phyloP scores from a whole-genome alignment of 1,284 basidiomycete species.

The Stygiomarasmius scandens region DNA sequence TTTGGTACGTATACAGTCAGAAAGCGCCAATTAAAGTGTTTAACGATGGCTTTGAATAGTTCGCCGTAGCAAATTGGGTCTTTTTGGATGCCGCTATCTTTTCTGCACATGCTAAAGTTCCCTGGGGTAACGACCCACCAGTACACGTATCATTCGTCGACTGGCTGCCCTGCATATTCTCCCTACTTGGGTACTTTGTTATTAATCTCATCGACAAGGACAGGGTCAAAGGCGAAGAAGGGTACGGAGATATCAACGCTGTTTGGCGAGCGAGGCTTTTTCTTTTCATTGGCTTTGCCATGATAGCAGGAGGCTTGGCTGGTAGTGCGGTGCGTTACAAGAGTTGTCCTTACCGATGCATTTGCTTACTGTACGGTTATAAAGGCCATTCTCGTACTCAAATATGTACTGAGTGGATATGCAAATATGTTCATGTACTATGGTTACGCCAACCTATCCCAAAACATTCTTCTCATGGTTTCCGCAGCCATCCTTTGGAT shows the following conservation, averaged over 20 bases:
- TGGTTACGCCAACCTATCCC: slow-evolving; percentile 92
- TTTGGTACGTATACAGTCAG: slow-evolving; percentile 61
- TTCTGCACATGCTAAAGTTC: slow-evolving; percentile 79
- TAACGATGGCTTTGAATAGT: slow-evolving; percentile 49
- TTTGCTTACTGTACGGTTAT: slow-evolving; percentile 1
- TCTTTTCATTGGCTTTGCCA: slow-evolving; percentile 93
- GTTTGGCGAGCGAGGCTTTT: slow-evolving; percentile 91
- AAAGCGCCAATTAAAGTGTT: background rate
- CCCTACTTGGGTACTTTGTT: slow-evolving; percentile 91
- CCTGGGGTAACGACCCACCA: slow-evolving; percentile 65
- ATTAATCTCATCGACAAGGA: slow-evolving; percentile 97
- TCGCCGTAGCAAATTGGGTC: slow-evolving; percentile 93
- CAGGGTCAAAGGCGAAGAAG: slow-evolving; percentile 81
- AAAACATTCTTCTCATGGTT: slow-evolving; percentile 93
- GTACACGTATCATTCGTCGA: slow-evolving; percentile 91
- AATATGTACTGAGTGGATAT: slow-evolving; percentile 83
- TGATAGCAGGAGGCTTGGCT: slow-evolving; percentile 95
- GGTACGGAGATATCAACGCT: slow-evolving; percentile 76
- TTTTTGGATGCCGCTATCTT: slow-evolving; percentile 93
- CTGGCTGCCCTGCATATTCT: slow-evolving; percentile 95
- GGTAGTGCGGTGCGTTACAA: slow-evolving; percentile 80
- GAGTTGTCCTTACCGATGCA: background rate
- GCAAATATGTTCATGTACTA: slow-evolving; percentile 85
- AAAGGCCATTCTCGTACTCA: slow-evolving; percentile 89
- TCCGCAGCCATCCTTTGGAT: slow-evolving; percentile 86